Base-by-base conservation (phyloP, 1,139 yeast species). In the Diutina sp. region DNA sequence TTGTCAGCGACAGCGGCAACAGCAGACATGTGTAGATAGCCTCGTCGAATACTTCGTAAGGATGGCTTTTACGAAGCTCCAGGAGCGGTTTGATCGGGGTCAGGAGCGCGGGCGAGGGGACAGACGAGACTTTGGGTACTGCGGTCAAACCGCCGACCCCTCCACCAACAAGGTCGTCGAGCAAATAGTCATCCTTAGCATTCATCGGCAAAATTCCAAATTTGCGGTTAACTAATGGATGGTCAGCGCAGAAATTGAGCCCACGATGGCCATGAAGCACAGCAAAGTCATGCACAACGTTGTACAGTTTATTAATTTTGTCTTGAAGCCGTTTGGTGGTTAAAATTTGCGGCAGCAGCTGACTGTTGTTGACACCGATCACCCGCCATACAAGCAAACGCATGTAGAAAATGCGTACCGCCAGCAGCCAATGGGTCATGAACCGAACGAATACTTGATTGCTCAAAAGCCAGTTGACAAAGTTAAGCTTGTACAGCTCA, bases 381-480 rank as follows among this genome's bases (percentile, higher is more conserved):
- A 82, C 63, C 61, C 90, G 77, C 88, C 95, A 89, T 56, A 87
- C 75, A 18, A 89, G 61, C 38, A 89, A 72, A 56, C 90, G 74
- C 55, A 82, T 73, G 66, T 84, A 89, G 64, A 84, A 86, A 1
- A 86, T 78, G 52, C 96, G 74, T 18, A 87, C 83, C 38, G 87
- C 68, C 2, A 96, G 91, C 62, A 84, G 81, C 90, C 95, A 89
- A 68, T 89, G 95, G 54, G 84, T 78, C 63, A 88, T 83, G 59
- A 81, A 80, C 52, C 76, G 72, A 53, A 69, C 67, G 83, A 89
- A 86, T 55, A 72, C 70, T 1, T 67, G 66, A 6, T 72, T 67
- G 3, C 79, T 72, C 11, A 84, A 69, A 35, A 87, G 66, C 85
- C 87, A 85, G 45, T 70, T 67, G 30, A 80, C 74, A 62, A 84